These are phyloP conservation scores for Ophiostoma populinum DNA, from an alignment of 2,329 filamentous ascomycete species.

Conservation along the genomic window DNA sequence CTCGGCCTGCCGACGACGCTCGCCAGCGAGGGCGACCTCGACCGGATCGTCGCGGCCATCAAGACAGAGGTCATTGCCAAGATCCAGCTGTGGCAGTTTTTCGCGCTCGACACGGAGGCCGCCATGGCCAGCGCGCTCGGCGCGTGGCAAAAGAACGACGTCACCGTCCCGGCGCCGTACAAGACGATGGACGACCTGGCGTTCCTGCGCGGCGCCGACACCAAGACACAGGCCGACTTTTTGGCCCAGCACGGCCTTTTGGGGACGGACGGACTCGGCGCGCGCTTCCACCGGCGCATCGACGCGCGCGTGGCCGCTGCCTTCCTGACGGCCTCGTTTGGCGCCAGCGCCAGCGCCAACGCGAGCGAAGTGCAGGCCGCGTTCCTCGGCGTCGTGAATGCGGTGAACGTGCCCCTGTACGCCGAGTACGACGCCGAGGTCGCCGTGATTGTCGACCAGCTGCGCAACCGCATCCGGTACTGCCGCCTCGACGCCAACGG, in stretches of 20 bases:
- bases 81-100: constrained; percentile 85
- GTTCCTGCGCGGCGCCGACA: constrained; percentile 26
- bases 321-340: constrained; percentile 49
- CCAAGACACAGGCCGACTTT: constrained; percentile 41
- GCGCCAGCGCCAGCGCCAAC: constrained; percentile 37
- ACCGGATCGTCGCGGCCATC: constrained; percentile 67
- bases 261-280: constrained; percentile 59
- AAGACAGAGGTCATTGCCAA: constrained; percentile 64
- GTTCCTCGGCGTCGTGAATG: constrained; percentile 52
- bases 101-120: constrained; percentile 62
- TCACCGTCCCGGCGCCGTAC: constrained; percentile 32
- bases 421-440: constrained; percentile 78
- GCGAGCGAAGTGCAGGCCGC: constrained; percentile 29
- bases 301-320: constrained; percentile 54
- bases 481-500: constrained; percentile 83
- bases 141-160: constrained; percentile 49
- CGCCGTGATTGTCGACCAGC: constrained; percentile 68
- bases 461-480: constrained; percentile 92
- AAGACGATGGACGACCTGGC: constrained; percentile 22
- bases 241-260: constrained; percentile 51
- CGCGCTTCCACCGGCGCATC: constrained; percentile 61
- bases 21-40: constrained; percentile 51
- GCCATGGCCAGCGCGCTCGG: constrained; percentile 52
- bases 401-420: constrained; percentile 77
- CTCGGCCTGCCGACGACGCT: constrained; percentile 63